These are phyloP conservation scores for Podila epigama DNA, from an alignment of 192 early-diverging fungal genomes.

Conservation along the genomic window DNA sequence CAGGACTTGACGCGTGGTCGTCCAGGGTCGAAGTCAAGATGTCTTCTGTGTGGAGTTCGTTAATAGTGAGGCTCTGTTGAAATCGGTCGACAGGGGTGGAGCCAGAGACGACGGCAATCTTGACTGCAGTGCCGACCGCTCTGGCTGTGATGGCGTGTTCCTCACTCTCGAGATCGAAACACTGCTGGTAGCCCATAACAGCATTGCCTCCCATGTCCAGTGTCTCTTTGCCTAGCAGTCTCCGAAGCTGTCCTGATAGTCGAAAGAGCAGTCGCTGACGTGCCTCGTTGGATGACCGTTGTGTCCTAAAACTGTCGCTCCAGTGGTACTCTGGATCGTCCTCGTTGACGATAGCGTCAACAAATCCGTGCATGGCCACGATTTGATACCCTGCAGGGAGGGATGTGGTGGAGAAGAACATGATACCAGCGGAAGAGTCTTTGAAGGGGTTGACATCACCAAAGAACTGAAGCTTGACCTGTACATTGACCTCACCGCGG, in stretches of 20 bases:
- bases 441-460: conserved; percentile 86
- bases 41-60: conserved; percentile 33
- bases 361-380: conserved; percentile 72
- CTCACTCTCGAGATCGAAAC: conserved; percentile 79
- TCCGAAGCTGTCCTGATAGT: conserved; percentile 70
- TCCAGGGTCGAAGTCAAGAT: conserved; percentile 19
- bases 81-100: conserved; percentile 17
- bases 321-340: conserved; percentile 88
- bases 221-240: conserved; percentile 78
- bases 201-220: conserved; percentile 79
- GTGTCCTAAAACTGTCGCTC: conserved; percentile 82
- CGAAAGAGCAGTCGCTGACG: conserved; percentile 74
- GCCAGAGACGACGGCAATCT: conserved; percentile 48
- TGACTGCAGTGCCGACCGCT: conserved; percentile 79
- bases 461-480: conserved; percentile 80
- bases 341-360: conserved; percentile 69
- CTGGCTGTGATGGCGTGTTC: conserved; percentile 75
- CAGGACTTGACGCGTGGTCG: conserved; percentile 7
- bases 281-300: conserved; percentile 79
- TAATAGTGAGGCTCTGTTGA: conserved; percentile 13
- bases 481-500: conserved; percentile 76
- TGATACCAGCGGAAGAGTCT: conserved; percentile 70
- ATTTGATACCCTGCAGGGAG: conserved; percentile 64
- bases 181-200: conserved; percentile 75
- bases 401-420: conserved; percentile 69